phyloP scores from a whole-genome alignment of 257 asterid species.

The Capsicum pubescens region DNA sequence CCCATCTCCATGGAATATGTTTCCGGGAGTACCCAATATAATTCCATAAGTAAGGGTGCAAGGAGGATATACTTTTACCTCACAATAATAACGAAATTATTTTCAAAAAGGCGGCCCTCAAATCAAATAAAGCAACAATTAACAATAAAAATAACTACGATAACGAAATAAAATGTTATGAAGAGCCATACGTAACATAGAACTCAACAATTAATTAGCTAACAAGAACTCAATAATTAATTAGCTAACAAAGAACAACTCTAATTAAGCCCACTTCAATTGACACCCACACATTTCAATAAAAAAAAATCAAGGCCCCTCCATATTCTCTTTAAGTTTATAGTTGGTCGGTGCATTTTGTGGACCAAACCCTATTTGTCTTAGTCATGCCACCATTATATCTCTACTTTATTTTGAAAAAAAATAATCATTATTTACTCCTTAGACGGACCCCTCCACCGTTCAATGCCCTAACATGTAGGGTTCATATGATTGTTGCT shows the following conservation, averaged over 20 bases:
- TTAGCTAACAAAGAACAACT: background rate
- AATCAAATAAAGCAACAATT: background rate
- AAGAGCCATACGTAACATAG: too few relatives aligned
- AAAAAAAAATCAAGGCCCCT: slow-evolving; percentile 9
- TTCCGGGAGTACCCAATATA: too few relatives aligned
- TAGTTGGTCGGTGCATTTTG: slow-evolving; percentile 49
- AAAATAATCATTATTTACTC: slow-evolving; percentile 16
- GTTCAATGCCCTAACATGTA: background rate
- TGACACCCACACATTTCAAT: slow-evolving; percentile 34
- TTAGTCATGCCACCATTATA: slow-evolving; percentile 23
- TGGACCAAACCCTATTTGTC: slow-evolving; percentile 38
- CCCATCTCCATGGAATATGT: too few relatives aligned
- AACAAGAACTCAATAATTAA: background rate
- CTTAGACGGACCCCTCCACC: background rate
- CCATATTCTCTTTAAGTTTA: slow-evolving; percentile 19
- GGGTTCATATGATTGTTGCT: too few relatives aligned
- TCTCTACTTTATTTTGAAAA: background rate
- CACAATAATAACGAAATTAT: background rate
- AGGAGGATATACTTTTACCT: too few relatives aligned
- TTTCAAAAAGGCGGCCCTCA: accelerated
- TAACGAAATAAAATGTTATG: background rate
- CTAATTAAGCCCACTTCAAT: background rate
- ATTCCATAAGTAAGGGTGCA: too few relatives aligned
- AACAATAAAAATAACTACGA: background rate
- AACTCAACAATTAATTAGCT: background rate